Evolutionary conservation across 1,284 basidiomycete species (phyloP).

Genomic region (Ustilago xerochloae): DNA sequence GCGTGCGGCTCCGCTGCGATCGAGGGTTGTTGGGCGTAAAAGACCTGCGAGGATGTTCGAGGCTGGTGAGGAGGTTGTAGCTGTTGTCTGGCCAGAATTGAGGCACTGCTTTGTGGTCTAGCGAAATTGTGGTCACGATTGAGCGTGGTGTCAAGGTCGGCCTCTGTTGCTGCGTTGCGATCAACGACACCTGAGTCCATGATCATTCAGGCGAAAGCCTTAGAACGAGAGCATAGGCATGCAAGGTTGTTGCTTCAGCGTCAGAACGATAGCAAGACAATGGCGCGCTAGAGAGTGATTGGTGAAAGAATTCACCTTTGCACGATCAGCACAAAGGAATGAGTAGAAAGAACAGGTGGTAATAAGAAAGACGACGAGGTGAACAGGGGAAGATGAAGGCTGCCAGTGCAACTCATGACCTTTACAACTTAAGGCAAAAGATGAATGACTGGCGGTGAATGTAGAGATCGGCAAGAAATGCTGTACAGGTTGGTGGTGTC

Average conservation of each 20-base stretch:
- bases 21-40: neutral
- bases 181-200: constrained; percentile 22
- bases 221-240: neutral
- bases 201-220: constrained; percentile 8
- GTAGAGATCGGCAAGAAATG: neutral
- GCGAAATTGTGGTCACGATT: constrained; percentile 1
- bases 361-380: neutral
- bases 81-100: constrained; percentile 4
- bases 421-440: neutral
- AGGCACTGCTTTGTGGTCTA: neutral
- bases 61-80: neutral
- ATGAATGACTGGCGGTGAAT: neutral
- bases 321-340: neutral
- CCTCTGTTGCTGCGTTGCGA: constrained; percentile 10
- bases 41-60: neutral
- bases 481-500: too few species aligned
- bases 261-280: too few species aligned
- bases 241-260: neutral
- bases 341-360: neutral
- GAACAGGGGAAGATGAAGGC: neutral
- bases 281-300: neutral
- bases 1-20: neutral
- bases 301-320: neutral
- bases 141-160: neutral
- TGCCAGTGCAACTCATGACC: neutral